Base-by-base conservation (phyloP, 2,329 filamentous ascomycete genomes). In the Cladorrhinum sp. region DNA sequence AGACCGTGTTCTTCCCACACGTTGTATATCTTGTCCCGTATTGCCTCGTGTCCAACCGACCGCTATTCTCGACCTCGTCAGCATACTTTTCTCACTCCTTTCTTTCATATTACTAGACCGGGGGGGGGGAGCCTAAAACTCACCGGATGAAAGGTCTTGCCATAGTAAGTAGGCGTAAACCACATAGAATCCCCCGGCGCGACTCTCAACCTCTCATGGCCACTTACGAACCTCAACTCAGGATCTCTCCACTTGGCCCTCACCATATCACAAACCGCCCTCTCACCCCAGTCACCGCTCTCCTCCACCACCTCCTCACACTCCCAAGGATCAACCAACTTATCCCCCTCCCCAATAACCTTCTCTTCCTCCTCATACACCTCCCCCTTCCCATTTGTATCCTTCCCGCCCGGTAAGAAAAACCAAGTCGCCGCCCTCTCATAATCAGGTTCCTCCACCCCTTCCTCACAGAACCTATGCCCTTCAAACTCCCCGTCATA, bases 161-260 rank as follows among this genome's bases (percentile, higher is more conserved):
- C 78, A 57, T 78, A 79, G 60, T 75, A 79, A 28, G 76, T 77
- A 14, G 78, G 77, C n/a, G 78, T 76, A 66, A 77, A 76, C 77
- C 77, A 79, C 75, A 77, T 78, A 2, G 74, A 75, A 50, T 74
- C 74, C 57, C 72, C 60, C 6, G 66, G 60, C 24, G 42, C 42
- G 8, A 46, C 42, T 8, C 65, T 61, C 2, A 73, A 23, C 12
- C 69, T 64, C 1, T 67, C 70, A 8, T 68, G 61, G 2, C 72
- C 71, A 49, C 4, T 9, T 5, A 28, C 26, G 9, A 63, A 67
- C 50, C 68, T 70, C 46, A 79, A 68, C 2, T 64, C 69, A 2
- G 76, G 74, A 56, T 79, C 71, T 18, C 68, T 65, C 24, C 68
- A 65, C 33, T 70, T 74, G 2, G 76, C 74, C 67, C 73, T 75